Conservation (phyloP, 768 basidiomycete genomes). For the Holtermannia corniformis region DNA sequence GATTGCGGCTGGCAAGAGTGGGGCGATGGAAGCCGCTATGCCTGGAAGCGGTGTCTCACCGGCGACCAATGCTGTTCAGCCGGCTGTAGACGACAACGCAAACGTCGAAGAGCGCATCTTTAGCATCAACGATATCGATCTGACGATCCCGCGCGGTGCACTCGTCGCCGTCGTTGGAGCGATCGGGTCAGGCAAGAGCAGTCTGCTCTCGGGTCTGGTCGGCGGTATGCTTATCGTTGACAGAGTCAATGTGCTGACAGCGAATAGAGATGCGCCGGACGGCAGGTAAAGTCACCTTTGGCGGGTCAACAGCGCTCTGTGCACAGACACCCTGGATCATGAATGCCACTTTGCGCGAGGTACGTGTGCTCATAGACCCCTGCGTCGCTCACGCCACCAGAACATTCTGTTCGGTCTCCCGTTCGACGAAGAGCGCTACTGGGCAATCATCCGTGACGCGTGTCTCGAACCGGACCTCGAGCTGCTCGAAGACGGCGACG, state of each 20-base stretch:
- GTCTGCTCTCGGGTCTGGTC: slow-evolving; percentile 39
- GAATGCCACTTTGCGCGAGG: slow-evolving; percentile 63
- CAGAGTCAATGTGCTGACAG: slow-evolving; percentile 43
- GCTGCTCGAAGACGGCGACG: slow-evolving; percentile 64
- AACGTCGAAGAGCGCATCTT: slow-evolving; percentile 45
- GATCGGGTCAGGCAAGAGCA: slow-evolving; percentile 50
- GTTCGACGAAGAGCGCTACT: slow-evolving; percentile 71
- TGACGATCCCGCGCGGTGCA: slow-evolving; percentile 64
- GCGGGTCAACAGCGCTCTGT: slow-evolving; percentile 69
- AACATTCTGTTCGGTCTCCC: slow-evolving; percentile 81
- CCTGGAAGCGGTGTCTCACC: slow-evolving; percentile 5
- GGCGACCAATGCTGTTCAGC: slow-evolving; percentile 7
- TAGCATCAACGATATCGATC: slow-evolving; percentile 54
- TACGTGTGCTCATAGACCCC: neutral
- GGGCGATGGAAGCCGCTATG: slow-evolving; percentile 4
- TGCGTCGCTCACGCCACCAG: neutral
- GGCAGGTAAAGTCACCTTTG: slow-evolving; percentile 58
- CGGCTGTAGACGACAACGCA: slow-evolving; percentile 2
- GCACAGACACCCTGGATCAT: slow-evolving; percentile 89
- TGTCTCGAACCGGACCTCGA: slow-evolving; percentile 73
- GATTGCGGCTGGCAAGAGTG: slow-evolving; percentile 24
- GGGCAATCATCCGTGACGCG: slow-evolving; percentile 66
- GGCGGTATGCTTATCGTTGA: slow-evolving; percentile 2
- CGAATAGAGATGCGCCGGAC: slow-evolving; percentile 71
- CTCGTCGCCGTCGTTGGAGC: slow-evolving; percentile 77